Conservation (phyloP, 1,284 basidiomycete genomes). For the Takashimella tepidaria region DNA sequence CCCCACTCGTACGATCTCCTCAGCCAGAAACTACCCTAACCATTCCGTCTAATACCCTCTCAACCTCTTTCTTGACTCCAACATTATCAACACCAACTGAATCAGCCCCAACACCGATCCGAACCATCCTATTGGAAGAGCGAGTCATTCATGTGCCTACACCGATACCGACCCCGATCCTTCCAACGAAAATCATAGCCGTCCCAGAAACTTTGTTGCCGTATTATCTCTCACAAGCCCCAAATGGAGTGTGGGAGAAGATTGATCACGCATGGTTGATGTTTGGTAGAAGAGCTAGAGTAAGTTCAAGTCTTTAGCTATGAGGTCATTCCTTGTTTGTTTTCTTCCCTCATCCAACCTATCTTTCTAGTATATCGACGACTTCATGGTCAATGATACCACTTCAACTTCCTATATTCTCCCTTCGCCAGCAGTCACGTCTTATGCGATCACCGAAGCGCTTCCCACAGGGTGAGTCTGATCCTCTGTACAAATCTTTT, state of each 20-base stretch:
- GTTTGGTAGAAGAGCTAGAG: conserved; percentile 27
- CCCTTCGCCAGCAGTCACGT: conserved; percentile 2
- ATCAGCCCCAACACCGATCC: not conserved
- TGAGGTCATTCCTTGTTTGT: not conserved
- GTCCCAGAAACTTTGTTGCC: conserved; percentile 28
- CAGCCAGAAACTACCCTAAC: not conserved
- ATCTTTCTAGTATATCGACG: not conserved
- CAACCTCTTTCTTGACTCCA: not conserved
- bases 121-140: too few species aligned
- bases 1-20: conserved; percentile 1
- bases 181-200: not conserved
- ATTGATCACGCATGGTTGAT: conserved; percentile 30
- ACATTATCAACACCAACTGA: not conserved
- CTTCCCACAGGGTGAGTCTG: conserved; percentile 24
- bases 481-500: not conserved
- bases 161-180: not conserved
- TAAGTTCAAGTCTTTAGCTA: conserved; percentile 5
- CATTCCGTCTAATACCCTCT: not conserved
- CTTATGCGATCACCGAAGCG: conserved; percentile 23
- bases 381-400: not conserved
- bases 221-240: conserved; percentile 25
- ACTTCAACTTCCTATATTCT: conserved; percentile 3
- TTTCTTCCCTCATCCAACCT: not conserved
- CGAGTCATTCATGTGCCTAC: not conserved
- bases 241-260: conserved; percentile 30